Base-by-base conservation (phyloP, 73 alveolate species). In the Paramecium bursaria region DNA sequence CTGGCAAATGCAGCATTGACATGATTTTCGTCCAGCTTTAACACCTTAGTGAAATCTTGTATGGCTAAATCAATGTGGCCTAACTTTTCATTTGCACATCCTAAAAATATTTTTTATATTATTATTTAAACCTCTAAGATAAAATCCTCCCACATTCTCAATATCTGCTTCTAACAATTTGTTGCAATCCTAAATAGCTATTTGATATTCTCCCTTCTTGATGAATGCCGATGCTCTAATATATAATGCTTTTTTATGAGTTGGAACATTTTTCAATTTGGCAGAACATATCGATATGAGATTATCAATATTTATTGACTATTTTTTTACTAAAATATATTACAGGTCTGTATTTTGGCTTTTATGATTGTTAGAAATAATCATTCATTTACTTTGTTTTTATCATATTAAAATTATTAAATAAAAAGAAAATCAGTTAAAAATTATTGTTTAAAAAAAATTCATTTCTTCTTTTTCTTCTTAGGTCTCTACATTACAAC, bases 1-100 rank as follows among this genome's bases (percentile, higher is more conserved):
- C 98, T 87, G 4, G 95, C 96, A 89, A 85, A 96, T 42, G 96
- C 95, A 4, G 99, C 99, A 85, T 96, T 96, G 22, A 96, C 92
- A 80, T 96, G 98, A 57, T 92, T 92, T 3, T 97, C 99, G 31
- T 96, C 98, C 29, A 95, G 54, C 74, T 87, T 94, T n/a, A 96
- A 75, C 6, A 96, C 96, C 48, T 87, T 87, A 14, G 99, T 85
- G 51, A 91, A 95, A 74, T 93, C 97, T 42, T 88, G 90, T 49
- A 96, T 90, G 74, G 97, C 93, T 74, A 95, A 53, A 67, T 96
- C 99, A 27, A 87, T 87, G 67, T 93, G 77, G 17, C 93, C 94
- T 50, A 90, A 74, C 46, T 91, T 95, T 86, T 95, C 95, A 49
- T 92, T 90, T 46, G 96, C 93, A 48, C 96, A 90, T 25, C 96